These are phyloP conservation scores for Dendrobium nobile DNA, from an alignment of 106 monocot species.

Conservation along the genomic window DNA sequence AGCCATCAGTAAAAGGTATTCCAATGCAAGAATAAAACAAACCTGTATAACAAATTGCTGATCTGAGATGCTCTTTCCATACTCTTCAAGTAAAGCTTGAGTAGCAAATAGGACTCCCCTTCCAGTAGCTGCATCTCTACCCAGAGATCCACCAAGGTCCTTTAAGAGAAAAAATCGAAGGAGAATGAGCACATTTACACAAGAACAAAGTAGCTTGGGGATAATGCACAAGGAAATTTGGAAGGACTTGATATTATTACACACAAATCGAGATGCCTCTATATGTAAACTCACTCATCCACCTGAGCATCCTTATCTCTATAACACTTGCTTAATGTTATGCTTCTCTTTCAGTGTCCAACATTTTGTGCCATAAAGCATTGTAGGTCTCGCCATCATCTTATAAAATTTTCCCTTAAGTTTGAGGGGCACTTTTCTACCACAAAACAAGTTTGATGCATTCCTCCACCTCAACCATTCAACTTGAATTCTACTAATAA, in stretches of 20 bases:
- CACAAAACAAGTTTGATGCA: too few species aligned
- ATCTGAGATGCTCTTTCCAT: slow-evolving; percentile 80
- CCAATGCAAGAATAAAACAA: background rate
- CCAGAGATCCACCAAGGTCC: slow-evolving; percentile 96
- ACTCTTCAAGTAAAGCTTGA: slow-evolving; percentile 71
- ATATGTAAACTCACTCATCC: too few species aligned
- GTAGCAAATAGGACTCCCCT: slow-evolving; percentile 90
- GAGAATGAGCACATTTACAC: background rate
- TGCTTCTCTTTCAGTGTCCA: too few species aligned
- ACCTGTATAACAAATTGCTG: slow-evolving; percentile 93
- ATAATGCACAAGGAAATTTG: background rate
- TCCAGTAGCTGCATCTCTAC: slow-evolving; percentile 94
- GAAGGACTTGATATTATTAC: background rate
- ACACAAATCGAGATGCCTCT: background rate
- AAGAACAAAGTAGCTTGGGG: background rate
- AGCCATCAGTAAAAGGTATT: background rate
- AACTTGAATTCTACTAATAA: too few species aligned
- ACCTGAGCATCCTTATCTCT: too few species aligned
- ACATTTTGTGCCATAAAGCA: too few species aligned
- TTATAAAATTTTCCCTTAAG: too few species aligned
- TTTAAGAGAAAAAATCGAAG: slow-evolving; percentile 13
- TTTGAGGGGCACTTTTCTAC: too few species aligned
- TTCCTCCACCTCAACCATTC: too few species aligned
- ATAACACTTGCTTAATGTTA: too few species aligned
- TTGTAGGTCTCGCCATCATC: too few species aligned